phyloP scores from a whole-genome alignment of 306 rosid species.

The Lotus japonicus region DNA sequence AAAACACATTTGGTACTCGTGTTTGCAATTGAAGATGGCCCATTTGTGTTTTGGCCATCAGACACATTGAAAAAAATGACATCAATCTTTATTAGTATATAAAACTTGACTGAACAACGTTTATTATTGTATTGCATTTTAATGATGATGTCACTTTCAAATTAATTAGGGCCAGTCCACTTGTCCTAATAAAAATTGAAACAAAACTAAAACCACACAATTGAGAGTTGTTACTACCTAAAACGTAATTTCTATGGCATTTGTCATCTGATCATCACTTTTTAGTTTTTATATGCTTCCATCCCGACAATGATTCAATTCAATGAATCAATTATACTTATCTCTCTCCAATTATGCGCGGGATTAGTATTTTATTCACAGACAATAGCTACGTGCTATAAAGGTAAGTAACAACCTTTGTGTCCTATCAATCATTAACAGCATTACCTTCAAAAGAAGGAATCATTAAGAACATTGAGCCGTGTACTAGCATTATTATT shows the following conservation, averaged over 20 bases:
- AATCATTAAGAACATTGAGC: no score
- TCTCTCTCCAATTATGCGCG: not conserved
- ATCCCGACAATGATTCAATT: not conserved
- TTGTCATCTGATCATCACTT: conserved; percentile 8
- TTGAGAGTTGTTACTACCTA: conserved; percentile 4
- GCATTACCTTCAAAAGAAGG: not conserved
- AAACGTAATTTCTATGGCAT: conserved; percentile 10
- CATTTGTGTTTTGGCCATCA: no score
- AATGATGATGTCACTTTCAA: no score
- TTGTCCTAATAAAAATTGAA: not conserved
- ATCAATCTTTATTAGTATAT: no score
- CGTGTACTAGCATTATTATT: no score
- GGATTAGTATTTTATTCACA: not conserved
- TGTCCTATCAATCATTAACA: conserved; percentile 4
- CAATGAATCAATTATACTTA: not conserved
- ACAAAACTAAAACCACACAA: not conserved
- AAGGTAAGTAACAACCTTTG: not conserved
- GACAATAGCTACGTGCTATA: not conserved
- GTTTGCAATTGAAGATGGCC: no score
- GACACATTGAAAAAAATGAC: no score
- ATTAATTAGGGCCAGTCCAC: conserved; percentile 2
- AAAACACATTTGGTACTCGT: no score
- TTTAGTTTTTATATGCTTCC: not conserved
- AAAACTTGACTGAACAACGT: no score
- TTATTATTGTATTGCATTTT: no score